Base-by-base conservation (phyloP, 1,284 basidiomycete genomes). In the Neolentinus lepideus region DNA sequence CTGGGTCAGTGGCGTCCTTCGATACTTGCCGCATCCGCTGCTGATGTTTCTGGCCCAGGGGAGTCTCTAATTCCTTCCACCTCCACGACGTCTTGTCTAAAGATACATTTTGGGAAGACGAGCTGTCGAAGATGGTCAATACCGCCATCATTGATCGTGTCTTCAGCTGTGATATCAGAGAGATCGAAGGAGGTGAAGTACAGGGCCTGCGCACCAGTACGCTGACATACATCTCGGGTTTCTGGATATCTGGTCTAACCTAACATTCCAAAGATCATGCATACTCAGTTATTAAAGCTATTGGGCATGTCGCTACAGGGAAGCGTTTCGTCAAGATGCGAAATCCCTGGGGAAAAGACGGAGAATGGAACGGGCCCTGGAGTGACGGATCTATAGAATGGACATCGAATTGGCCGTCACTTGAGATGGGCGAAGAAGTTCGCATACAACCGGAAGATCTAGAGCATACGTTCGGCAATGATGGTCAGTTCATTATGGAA, bases 401-500 rank as follows among this genome's bases (percentile, higher is more conserved):
- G 79, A 76, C 74, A 1, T 57, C 64, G 2, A 75, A 77, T 57
- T 77, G 76, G 74, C 59, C 80, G 8, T 3, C 12, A 12, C 29
- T 12, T 31, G 29, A 12, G 4, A 31, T 12, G 4, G 29, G 12
- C 4, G 29, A 31, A 12, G 6, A 6, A 31, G 29, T 31, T 31
- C 29, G 25, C 11, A 22, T 29, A 4, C 21, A 12, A 25, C 66
- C 80, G 61, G 67, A 26, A 58, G 67, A 55, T 54, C 78, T 53
- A 64, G 70, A 33, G 67, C 78, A 68, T 54, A 57, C 26, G 69
- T 80, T 78, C 54, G 78, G 78, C 2, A 70, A 79, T 48, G 78
- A 80, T 56, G 79, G 79, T 1, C 69, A 77, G 51, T 81, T 81
- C 57, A 69, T 81, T 3, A 81, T 81, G 79, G 79, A 81, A 64